Percentiles rank a stretch among this genome's conserved stretches.
Conservation (phyloP, 352 stramenopile genomes). For the Phytopythium litorale region DNA sequence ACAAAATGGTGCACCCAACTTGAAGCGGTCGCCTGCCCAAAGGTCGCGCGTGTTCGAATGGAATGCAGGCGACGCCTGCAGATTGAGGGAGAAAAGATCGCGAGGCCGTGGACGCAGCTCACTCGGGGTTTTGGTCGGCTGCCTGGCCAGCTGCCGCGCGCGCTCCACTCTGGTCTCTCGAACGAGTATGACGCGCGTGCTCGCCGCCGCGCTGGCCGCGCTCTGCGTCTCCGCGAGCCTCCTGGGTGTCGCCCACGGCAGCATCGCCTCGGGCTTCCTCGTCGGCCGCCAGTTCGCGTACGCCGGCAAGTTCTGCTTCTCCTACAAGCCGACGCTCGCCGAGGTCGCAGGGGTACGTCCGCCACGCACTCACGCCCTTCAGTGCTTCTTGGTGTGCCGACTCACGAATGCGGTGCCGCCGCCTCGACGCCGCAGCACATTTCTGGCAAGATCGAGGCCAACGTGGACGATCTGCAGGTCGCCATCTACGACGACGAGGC, state of each 20-base stretch:
- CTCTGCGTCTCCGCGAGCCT: background rate
- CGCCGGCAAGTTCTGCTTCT: conserved; percentile 84
- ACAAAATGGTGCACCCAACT: too few species aligned
- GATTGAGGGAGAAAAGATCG: too few species aligned
- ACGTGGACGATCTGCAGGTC: conserved; percentile 56
- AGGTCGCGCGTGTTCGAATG: too few species aligned
- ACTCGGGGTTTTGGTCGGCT: background rate
- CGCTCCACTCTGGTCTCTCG: background rate
- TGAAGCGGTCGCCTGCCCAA: too few species aligned
- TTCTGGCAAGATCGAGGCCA: conserved; percentile 54
- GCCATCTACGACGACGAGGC: conserved; percentile 79
- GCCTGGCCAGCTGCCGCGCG: background rate
- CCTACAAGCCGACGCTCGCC: conserved; percentile 47
- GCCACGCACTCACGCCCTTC: background rate
- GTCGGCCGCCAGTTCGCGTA: conserved; percentile 72
- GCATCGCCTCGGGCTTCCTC: conserved; percentile 55
- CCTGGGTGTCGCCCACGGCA: conserved; percentile 14
- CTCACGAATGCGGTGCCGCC: background rate
- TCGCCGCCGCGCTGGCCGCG: background rate
- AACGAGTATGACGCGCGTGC: background rate
- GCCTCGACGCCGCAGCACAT: conserved; percentile 34
- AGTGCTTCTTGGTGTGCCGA: too few species aligned
- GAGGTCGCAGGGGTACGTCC: conserved; percentile 51
- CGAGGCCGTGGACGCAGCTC: background rate
- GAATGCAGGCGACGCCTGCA: too few species aligned